Evolutionary conservation across 495 filamentous ascomycete species (phyloP).

Genomic region (Terfezia claveryi): DNA sequence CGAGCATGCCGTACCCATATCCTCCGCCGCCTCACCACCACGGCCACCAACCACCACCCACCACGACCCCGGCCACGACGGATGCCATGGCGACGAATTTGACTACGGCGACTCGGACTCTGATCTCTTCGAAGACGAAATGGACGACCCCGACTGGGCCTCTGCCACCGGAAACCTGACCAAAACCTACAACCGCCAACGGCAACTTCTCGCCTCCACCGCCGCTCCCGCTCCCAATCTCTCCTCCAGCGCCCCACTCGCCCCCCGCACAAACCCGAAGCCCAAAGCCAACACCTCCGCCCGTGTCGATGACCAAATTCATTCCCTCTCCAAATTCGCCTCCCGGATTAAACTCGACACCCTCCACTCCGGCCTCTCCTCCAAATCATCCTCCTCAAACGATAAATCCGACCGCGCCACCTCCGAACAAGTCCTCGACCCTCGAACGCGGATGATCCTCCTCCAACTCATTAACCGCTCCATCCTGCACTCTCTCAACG

Average conservation of each 20-base stretch:
- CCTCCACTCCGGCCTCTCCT: constrained; percentile 25
- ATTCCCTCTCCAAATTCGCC: constrained; percentile 62
- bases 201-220: constrained; percentile 32
- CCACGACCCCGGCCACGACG: not conserved
- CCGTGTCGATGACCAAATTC: constrained; percentile 68
- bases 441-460: constrained; percentile 81
- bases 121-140: constrained; percentile 23
- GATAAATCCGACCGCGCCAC: constrained; percentile 89
- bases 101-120: constrained; percentile 32
- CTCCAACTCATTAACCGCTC: constrained; percentile 82
- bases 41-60: not conserved
- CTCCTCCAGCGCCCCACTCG: not conserved
- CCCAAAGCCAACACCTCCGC: constrained; percentile 58
- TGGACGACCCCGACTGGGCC: constrained; percentile 36
- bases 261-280: constrained; percentile 65
- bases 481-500: constrained; percentile 58
- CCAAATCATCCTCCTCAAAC: constrained; percentile 15
- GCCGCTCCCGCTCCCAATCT: constrained; percentile 30
- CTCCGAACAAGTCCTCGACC: constrained; percentile 79
- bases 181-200: constrained; percentile 79
- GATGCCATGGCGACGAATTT: constrained; percentile 33
- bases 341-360: constrained; percentile 71
- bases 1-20: not conserved
- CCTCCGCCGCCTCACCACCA: not conserved
- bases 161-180: constrained; percentile 49